A percentile compares a stretch with the other conserved stretches of the same genome.
These are phyloP conservation scores for Pyrrhoderma lamaoense DNA, from an alignment of 1,284 basidiomycete genomes.

Conservation along the genomic window DNA sequence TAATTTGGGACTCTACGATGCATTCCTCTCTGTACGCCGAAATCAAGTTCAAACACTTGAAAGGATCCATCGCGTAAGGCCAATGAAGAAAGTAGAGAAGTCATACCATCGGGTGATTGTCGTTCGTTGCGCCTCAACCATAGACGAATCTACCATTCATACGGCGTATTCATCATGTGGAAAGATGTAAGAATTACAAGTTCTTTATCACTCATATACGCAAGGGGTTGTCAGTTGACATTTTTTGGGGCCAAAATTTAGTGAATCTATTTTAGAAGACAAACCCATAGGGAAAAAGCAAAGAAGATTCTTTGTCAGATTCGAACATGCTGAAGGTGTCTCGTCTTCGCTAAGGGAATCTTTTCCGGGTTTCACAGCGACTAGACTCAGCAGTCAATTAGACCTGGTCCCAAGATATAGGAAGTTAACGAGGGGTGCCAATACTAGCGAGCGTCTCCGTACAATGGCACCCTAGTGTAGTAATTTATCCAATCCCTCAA, in stretches of 20 bases:
- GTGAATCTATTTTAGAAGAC: not conserved
- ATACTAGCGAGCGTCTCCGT: no score
- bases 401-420: no score
- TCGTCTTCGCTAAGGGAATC: not conserved
- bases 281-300: not conserved
- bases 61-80: not conserved
- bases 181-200: not conserved
- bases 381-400: no score
- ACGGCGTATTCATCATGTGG: constrained; percentile 5
- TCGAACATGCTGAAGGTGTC: not conserved
- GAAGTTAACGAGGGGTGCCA: no score
- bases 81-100: no score
- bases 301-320: constrained; percentile 6
- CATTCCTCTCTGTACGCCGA: not conserved
- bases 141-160: not conserved
- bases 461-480: no score
- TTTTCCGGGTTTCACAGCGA: no score
- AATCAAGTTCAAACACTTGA: not conserved
- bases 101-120: no score
- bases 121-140: no score
- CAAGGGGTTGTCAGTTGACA: not conserved
- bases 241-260: not conserved
- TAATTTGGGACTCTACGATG: not conserved
- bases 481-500: no score
- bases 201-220: not conserved